Evolutionary conservation across 331 rosid species (phyloP).

Genomic region (Saraca asoca): DNA sequence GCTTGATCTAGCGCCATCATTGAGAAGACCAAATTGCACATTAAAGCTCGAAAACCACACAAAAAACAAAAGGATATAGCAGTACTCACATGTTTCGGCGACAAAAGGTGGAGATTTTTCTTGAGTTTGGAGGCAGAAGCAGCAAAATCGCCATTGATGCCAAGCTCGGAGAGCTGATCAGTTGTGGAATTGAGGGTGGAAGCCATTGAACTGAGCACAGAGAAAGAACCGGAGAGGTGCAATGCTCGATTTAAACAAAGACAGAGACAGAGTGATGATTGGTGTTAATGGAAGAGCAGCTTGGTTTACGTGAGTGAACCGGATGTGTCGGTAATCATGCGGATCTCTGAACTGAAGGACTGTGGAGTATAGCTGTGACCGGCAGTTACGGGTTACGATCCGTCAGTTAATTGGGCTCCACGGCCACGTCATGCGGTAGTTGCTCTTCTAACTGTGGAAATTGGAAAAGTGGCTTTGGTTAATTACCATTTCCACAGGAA

Average conservation of each 20-base stretch:
- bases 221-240: not conserved
- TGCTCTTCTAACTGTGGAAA: not conserved
- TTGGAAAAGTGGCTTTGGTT: no score
- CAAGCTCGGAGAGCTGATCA: constrained; percentile 46
- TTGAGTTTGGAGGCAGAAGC: constrained; percentile 46
- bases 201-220: constrained; percentile 49
- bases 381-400: constrained; percentile 27
- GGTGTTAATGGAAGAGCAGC: not conserved
- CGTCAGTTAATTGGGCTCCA: constrained; percentile 40
- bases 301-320: constrained; percentile 18
- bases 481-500: no score
- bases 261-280: not conserved
- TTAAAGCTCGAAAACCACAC: no score
- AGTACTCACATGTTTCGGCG: constrained; percentile 54
- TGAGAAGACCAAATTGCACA: constrained; percentile 15
- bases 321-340: constrained; percentile 4
- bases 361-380: not conserved
- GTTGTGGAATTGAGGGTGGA: constrained; percentile 44
- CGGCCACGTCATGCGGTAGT: not conserved
- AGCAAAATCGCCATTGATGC: constrained; percentile 43
- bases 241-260: not conserved
- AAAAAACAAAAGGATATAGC: not conserved
- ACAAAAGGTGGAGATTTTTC: constrained; percentile 54
- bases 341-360: not conserved
- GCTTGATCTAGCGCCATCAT: constrained; percentile 52